A percentile compares a stretch with the other conserved stretches of the same genome.
Evolutionary conservation across 352 stramenopile species (phyloP).

Genomic region (Phytophthora agathidicida): DNA sequence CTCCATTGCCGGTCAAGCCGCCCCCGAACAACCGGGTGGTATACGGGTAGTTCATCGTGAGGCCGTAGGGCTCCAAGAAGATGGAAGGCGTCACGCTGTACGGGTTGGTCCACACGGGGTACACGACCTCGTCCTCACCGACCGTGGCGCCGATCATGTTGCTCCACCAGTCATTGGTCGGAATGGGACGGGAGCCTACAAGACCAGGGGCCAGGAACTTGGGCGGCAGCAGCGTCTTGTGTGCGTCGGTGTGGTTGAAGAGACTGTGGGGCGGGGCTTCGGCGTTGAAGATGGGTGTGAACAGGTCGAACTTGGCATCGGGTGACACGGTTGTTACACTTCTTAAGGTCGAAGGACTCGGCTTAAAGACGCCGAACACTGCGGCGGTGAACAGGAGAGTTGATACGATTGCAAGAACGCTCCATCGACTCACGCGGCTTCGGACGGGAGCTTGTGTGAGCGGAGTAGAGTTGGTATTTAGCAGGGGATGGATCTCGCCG

Average conservation of each 20-base stretch:
- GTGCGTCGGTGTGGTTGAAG: conserved; percentile 36
- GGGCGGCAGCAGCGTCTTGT: conserved; percentile 49
- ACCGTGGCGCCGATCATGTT: conserved; percentile 61
- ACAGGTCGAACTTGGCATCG: conserved; percentile 38
- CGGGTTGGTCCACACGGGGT: conserved; percentile 71
- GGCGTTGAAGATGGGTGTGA: conserved; percentile 39
- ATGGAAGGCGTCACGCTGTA: conserved; percentile 57
- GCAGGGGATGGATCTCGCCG: conserved; percentile 29
- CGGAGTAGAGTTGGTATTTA: conserved; percentile 17
- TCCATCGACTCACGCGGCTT: conserved; percentile 15
- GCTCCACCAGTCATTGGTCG: conserved; percentile 81
- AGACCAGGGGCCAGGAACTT: conserved; percentile 57
- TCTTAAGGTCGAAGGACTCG: conserved; percentile 9
- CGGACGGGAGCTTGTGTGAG: conserved; percentile 4
- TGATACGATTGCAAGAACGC: conserved; percentile 21
- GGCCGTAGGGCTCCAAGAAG: conserved; percentile 42
- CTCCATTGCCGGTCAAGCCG: conserved; percentile 50
- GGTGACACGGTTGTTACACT: conserved; percentile 16
- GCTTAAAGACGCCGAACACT: conserved; percentile 27
- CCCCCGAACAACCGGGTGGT: conserved; percentile 53
- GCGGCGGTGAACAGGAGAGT: conserved; percentile 22
- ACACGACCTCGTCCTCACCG: conserved; percentile 40
- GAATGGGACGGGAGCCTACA: conserved; percentile 52
- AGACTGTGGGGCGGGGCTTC: conserved; percentile 28
- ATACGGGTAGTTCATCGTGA: conserved; percentile 66